Percentiles rank a stretch among this genome's conserved stretches.
These are phyloP conservation scores for Saccharomycopsis fibuligera DNA, from an alignment of 805 yeast species.

Conservation along the genomic window DNA sequence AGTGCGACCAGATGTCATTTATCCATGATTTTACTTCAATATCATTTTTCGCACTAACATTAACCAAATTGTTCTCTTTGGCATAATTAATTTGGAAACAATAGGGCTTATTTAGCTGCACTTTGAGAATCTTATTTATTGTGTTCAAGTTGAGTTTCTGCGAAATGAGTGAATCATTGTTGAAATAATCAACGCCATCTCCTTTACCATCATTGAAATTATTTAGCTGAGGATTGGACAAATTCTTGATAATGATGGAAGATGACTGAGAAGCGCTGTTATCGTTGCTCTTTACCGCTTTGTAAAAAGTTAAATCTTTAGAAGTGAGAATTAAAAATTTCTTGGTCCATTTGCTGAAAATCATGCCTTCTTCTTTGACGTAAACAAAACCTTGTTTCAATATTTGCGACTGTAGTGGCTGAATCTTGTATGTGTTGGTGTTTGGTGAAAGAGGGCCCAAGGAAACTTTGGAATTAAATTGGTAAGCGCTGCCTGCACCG, in stretches of 20 bases:
- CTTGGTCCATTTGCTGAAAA: constrained; percentile 22
- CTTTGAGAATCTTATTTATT: constrained; percentile 20
- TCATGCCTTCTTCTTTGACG: constrained; percentile 21
- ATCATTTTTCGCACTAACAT: constrained; percentile 18
- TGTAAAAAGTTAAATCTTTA: constrained; percentile 19
- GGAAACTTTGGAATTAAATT: constrained; percentile 18
- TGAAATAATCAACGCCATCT: constrained; percentile 22
- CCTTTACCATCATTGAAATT: constrained; percentile 21
- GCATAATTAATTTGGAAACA: constrained; percentile 23
- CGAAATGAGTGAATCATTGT: constrained; percentile 17
- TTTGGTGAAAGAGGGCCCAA: constrained; percentile 21
- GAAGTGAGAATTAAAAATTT: constrained; percentile 19
- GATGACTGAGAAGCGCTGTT: constrained; percentile 2
- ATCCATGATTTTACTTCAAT: constrained; percentile 21
- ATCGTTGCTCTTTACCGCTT: constrained; percentile 16
- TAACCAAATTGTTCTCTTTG: constrained; percentile 10
- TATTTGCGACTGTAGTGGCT: constrained; percentile 17
- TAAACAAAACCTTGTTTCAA: constrained; percentile 21
- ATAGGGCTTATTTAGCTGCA: constrained; percentile 25
- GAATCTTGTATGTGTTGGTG: constrained; percentile 20
- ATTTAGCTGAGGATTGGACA: constrained; percentile 19
- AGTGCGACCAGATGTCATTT: constrained; percentile 19
- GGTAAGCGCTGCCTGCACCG: constrained; percentile 7
- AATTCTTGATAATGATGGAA: constrained; percentile 18
- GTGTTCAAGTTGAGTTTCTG: constrained; percentile 3